Conservation (phyloP, 345 rosid species). For the Sisymbrium irio region DNA sequence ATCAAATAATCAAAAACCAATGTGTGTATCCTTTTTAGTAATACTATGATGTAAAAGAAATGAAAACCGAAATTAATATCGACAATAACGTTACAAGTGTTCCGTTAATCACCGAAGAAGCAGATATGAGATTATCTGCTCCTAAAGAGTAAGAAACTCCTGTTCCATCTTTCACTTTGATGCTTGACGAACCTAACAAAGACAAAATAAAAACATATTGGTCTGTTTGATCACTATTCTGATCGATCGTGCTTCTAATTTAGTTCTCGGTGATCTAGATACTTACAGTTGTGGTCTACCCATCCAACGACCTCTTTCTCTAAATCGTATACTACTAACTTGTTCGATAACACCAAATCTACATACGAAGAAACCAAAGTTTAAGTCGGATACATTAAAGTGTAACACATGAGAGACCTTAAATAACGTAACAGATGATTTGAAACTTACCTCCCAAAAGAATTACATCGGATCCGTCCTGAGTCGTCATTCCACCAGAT, state of each 20-base stretch:
- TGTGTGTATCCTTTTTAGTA: not conserved
- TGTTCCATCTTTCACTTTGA: constrained; percentile 61
- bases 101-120: constrained; percentile 29
- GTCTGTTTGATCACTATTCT: not conserved
- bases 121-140: constrained; percentile 50
- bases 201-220: not conserved
- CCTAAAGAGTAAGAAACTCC: constrained; percentile 44
- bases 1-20: constrained; percentile 12
- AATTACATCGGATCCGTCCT: constrained; percentile 57
- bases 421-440: not conserved
- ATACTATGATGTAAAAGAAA: constrained; percentile 38
- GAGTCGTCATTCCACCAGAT: constrained; percentile 57
- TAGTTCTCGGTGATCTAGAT: not conserved
- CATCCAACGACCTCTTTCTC: constrained; percentile 84
- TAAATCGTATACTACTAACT: constrained; percentile 80
- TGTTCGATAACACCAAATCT: constrained; percentile 93
- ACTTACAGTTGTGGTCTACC: constrained; percentile 89
- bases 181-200: constrained; percentile 66
- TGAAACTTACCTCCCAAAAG: constrained; percentile 75
- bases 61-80: constrained; percentile 39
- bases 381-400: not conserved
- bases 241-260: not conserved
- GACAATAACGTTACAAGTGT: constrained; percentile 37
- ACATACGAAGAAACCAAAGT: constrained; percentile 22
- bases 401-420: not conserved